Conservation (phyloP, 345 rosid species). For the Eucalyptus pauciflora region DNA sequence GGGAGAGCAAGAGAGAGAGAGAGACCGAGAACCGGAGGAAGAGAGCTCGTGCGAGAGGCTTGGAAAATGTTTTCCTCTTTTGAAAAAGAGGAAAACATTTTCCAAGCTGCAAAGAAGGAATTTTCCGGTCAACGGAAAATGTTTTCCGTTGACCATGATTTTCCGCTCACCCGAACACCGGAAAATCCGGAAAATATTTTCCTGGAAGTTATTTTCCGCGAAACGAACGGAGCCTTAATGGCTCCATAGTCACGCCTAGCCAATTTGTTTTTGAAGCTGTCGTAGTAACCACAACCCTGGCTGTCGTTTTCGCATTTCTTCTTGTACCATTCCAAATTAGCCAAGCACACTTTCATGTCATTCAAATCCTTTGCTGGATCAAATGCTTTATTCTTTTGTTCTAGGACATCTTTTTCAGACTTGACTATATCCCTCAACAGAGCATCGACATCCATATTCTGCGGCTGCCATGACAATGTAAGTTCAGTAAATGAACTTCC, state of each 20-base stretch:
- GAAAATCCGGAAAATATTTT: no score
- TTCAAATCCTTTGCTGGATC: constrained; percentile 20
- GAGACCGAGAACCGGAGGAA: no score
- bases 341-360: constrained; percentile 23
- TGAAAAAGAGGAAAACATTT: no score
- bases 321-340: constrained; percentile 48
- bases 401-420: neutral
- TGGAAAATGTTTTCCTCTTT: no score
- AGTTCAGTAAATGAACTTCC: neutral
- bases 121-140: no score
- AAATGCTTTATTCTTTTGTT: neutral
- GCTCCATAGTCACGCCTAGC: neutral
- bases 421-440: neutral
- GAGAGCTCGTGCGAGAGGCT: no score
- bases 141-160: no score
- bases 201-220: no score
- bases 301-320: constrained; percentile 6
- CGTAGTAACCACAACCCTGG: constrained; percentile 32
- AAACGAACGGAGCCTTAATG: no score
- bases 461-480: neutral
- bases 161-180: no score
- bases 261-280: constrained; percentile 19
- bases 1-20: no score
- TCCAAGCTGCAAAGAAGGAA: no score
- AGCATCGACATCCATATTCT: neutral